Base-by-base conservation (phyloP, 1,284 basidiomycete genomes). In the Moesziomyces antarcticus region DNA sequence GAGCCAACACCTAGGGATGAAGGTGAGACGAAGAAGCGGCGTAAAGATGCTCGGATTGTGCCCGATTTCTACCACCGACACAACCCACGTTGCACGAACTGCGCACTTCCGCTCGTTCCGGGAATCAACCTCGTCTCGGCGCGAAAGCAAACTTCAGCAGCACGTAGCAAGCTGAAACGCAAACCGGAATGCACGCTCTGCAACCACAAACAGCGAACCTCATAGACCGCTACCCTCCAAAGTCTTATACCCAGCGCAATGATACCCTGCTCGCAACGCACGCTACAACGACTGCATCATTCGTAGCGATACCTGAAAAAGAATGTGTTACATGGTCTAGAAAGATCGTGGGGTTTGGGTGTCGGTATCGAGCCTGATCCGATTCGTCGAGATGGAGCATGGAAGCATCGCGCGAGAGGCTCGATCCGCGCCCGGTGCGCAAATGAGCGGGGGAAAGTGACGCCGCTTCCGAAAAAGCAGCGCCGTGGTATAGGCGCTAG, bases 41-140 rank as follows among this genome's bases (percentile, higher is more conserved):
- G 18, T 14, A 40, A 18, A 13, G 56, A 51, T 5, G 16, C 13
- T 7, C 56, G 45, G 16, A 25, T 65, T 0, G 53, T 73, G 5
- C 65, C 70, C 13, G 61, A 58, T 13, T 73, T 65, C 27, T 73
- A 69, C 16, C 42, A 69, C 22, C 54, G 49, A 27, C 66, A 69
- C 9, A 69, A 69, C n/a, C 30, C 27, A 14, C 54, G 66, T 18
- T 69, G 66, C 16, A 4, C 11, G 4, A 44, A 52, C 14, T 69
- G 66, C 21, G 48, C 50, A 0, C 45, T 71, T 13, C 68, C 68
- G 0, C 47, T 65, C 3, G 44, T 71, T 1, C 40, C 62, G 0
- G 68, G 62, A 1, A 25, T 65, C 47, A 71, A 71, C 35, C 42
- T 45, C 37, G 11, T 50, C 4, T 45, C 59, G 1, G 16, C 13